Conservation (phyloP, 192 early-diverging fungal genomes). For the Coemansia brasiliensis region DNA sequence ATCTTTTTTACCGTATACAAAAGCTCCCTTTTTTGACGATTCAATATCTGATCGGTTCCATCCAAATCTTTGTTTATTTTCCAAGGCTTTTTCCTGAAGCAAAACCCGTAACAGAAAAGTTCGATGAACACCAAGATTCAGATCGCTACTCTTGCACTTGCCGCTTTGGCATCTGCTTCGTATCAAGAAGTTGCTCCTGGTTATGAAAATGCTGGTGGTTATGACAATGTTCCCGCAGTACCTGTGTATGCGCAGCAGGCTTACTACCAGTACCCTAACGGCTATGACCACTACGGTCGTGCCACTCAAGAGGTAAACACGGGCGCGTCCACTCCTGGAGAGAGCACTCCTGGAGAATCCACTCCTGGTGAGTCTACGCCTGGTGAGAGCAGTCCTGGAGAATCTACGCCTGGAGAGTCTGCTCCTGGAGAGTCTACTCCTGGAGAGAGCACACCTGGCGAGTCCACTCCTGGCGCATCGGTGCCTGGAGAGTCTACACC, state of each 20-base stretch:
- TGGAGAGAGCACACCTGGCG: neutral
- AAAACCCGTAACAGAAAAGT: too few species aligned
- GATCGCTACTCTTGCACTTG: constrained; percentile 48
- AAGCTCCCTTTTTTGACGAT: too few species aligned
- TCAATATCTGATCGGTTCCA: too few species aligned
- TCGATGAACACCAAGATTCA: constrained; percentile 52
- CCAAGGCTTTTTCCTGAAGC: too few species aligned
- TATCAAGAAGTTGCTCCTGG: constrained; percentile 40
- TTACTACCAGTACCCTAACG: constrained; percentile 20
- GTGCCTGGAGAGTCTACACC: constrained; percentile 2
- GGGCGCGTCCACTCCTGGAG: constrained; percentile 5
- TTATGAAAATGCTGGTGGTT: constrained; percentile 26
- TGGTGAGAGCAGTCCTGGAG: constrained; percentile 15
- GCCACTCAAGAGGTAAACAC: constrained; percentile 38
- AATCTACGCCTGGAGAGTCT: constrained; percentile 8
- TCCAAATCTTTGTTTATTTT: too few species aligned
- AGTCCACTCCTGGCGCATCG: neutral
- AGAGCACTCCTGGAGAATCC: constrained; percentile 15
- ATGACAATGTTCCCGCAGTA: constrained; percentile 1
- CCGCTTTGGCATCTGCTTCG: constrained; percentile 39
- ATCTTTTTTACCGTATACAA: neutral
- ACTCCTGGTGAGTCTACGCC: constrained; percentile 18
- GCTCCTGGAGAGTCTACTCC: constrained; percentile 7
- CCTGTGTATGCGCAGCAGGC: constrained; percentile 21
- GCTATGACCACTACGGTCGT: constrained; percentile 33